Evolutionary conservation across 169 alveolate genomes (phyloP), one percentile per base, ranked within the genome.

Genomic region (Eimeria praecox): DNA sequence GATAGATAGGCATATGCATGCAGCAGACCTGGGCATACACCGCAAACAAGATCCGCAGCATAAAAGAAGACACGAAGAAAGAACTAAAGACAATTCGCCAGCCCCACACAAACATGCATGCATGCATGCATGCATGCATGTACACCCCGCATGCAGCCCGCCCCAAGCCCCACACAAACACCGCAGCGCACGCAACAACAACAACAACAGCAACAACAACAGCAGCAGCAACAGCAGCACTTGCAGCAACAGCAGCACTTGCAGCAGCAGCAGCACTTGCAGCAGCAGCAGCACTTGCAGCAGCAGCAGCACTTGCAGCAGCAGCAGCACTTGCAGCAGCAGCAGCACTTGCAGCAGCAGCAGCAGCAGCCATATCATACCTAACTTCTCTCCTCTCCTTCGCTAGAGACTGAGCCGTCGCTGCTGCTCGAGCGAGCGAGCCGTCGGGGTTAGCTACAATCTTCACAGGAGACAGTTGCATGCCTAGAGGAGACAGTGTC

Each of bases 381-480:
- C 99, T 96, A 49, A 97, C 95, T 92, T 98, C 99, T 69, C 98
- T 97, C 77, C 99, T 96, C 92, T 99, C 99, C 96, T 98, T 98
- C 40, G 99, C 99, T 82, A 98, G 96, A 35, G 99, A 95, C 33
- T 86, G 94, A 24, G 96, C 95, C 62, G 98, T 97, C 87, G 98
- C 96, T 22, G 99, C 99, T n/a, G 99, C 99, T 78, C 99, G 98
- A n/a, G 98, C 98, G 42, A 99, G 91, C 40, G 98, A 95, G 1
- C 99, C 99, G 86, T 98, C 99, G 1, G 99, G 99, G 95, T 98
- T 98, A 64, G 98, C 98, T n/a, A 98, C 97, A 12, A 99, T 97
- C 97, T 98, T 98, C 49, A 98, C 98, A 12, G 99, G 96, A 33
- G 92, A 42, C 75, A 92, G 49, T 73, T 96, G 95, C 94, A 87